Evolutionary conservation across 2,329 filamentous ascomycete species (phyloP), one percentile per base, ranked within the genome.

Genomic region (Pleomassaria siparia): DNA sequence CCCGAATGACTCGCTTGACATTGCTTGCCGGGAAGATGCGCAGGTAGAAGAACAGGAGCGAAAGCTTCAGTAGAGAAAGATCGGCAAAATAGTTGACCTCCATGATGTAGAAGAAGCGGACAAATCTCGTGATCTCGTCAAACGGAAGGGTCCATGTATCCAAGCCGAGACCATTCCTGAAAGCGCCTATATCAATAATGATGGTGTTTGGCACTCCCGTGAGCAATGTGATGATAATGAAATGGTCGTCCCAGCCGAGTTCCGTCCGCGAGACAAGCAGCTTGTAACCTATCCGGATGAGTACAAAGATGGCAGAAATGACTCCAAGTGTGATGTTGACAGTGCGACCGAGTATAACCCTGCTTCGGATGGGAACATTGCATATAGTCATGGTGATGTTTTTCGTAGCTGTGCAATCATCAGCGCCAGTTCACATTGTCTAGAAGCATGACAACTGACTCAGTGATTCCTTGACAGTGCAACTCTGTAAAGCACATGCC

Each of bases 371-470:
- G 1, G 73, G 71, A 2, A 65, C 68, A 24, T 64, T 59, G 44
- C 75, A 78, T 28, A 63, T 55, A 15, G 70, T 67, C 12, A 57
- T 44, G 0, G 74, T 76, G 40, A 68, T 59, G 49, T 76, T 76
- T 54, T 76, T 73, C 4, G 71, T 73, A 12, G 63, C 71, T 74
- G 43, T 3, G 28, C 9, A 40, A 24, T 10, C 16, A n/a, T 35
- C 12, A 40, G 4, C 11, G 21, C 13, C 9, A 33, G 3, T 26
- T 22, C 12, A 30, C n/a, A 20, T 12, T 35, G 53, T 54, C n/a
- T 41, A 12, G 24, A 39, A 30, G 26, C 8, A 6, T 12, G 3
- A 9, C 18, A 1, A 44, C 53, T 32, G 32, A 58, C 55, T 32
- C 28, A 58, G 24, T 2, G 44, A 44, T 9, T 58, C 37, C 11